These are phyloP conservation scores for Trichoderma koningii DNA, from an alignment of 2,329 filamentous ascomycete species.

Conservation along the genomic window DNA sequence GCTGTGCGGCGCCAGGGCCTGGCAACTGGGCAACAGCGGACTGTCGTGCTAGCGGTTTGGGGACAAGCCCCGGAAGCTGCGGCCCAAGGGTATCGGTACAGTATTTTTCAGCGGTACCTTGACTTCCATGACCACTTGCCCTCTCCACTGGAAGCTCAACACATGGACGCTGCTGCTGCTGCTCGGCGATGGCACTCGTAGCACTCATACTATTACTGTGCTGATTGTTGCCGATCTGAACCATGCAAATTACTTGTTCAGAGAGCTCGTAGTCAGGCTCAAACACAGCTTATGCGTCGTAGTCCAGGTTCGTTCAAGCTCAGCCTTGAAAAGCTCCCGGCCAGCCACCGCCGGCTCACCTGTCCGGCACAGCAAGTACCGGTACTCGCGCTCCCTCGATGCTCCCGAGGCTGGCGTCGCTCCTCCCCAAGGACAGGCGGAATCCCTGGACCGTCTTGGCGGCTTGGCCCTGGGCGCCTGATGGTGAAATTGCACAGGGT, in stretches of 20 bases:
- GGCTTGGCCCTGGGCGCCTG: conserved; percentile 25
- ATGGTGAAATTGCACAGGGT: conserved; percentile 27
- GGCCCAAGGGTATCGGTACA: conserved; percentile 36
- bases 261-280: not conserved
- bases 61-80: conserved; percentile 34
- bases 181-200: no score
- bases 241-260: no score
- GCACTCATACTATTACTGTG: not conserved
- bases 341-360: conserved; percentile 27
- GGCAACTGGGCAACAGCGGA: not conserved
- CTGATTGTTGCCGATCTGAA: not conserved
- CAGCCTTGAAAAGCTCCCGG: conserved; percentile 13
- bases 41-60: conserved; percentile 13
- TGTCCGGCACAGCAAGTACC: conserved; percentile 19
- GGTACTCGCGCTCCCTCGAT: not conserved
- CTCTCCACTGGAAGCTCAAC: not conserved
- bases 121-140: not conserved
- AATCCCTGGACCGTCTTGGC: conserved; percentile 28
- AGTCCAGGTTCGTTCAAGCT: no score
- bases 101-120: not conserved
- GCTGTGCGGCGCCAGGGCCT: conserved; percentile 13
- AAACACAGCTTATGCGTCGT: no score
- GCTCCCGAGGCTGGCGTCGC: conserved; percentile 5
- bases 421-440: conserved; percentile 4
- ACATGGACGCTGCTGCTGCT: no score